Evolutionary conservation across 352 stramenopile species (phyloP).

Genomic region (Globisporangium uncinulatum): DNA sequence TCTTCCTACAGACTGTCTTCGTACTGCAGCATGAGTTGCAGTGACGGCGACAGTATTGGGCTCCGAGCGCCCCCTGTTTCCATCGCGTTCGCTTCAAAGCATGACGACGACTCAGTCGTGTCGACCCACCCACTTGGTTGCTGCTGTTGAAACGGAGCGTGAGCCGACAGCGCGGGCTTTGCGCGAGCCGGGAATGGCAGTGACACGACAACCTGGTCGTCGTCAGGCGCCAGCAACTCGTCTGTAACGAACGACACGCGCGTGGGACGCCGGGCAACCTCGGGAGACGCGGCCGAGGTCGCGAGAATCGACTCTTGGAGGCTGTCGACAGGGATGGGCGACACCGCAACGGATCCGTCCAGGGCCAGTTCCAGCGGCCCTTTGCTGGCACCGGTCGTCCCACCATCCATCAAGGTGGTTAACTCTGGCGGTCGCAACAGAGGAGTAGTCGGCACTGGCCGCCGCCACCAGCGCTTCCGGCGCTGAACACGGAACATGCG

Average conservation of each 20-base stretch:
- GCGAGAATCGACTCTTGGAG: conserved; percentile 14
- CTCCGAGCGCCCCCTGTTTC: background rate
- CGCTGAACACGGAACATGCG: conserved; percentile 48
- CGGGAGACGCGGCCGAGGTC: conserved; percentile 8
- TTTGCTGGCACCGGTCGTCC: too few species aligned
- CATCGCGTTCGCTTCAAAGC: background rate
- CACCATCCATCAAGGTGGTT: too few species aligned
- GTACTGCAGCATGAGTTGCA: conserved; percentile 13
- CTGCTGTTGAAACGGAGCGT: too few species aligned
- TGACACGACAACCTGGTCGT: too few species aligned
- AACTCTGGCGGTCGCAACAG: too few species aligned
- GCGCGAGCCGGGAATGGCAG: background rate
- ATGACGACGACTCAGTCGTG: background rate
- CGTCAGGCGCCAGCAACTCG: too few species aligned
- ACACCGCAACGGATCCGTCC: background rate
- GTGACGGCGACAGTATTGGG: conserved; percentile 3
- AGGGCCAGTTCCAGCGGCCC: too few species aligned
- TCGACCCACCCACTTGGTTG: background rate
- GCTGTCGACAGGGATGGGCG: background rate
- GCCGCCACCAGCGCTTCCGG: conserved; percentile 4
- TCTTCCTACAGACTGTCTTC: conserved; percentile 10
- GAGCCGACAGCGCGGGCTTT: background rate
- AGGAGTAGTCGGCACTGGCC: background rate
- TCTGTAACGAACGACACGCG: conserved; percentile 2
- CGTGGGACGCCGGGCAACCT: conserved; percentile 2